phyloP scores from a whole-genome alignment of 2,329 filamentous ascomycete genomes.

The Zymoseptoria ardabiliae region DNA sequence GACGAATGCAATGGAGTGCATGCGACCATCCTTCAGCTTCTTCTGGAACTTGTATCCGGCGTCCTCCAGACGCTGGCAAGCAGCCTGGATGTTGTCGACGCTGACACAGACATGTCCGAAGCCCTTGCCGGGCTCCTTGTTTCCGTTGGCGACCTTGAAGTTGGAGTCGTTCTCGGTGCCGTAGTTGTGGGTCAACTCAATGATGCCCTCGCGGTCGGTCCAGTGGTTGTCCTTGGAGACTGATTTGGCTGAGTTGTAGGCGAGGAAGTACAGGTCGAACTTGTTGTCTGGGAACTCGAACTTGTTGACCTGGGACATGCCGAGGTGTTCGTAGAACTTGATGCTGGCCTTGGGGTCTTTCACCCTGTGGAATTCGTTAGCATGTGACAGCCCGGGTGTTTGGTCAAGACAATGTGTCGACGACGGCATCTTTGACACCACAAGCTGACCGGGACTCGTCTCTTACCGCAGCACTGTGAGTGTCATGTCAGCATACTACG shows the following conservation, averaged over 20 bases:
- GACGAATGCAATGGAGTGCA: constrained; percentile 82
- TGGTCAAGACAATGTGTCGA: neutral
- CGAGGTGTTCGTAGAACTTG: constrained; percentile 90
- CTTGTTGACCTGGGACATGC: constrained; percentile 76
- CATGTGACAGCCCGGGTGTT: constrained; percentile 32
- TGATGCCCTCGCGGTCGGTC: constrained; percentile 66
- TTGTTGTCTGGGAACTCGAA: constrained; percentile 77
- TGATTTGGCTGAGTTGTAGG: constrained; percentile 71
- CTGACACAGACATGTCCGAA: constrained; percentile 77
- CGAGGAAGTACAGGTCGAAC: constrained; percentile 91
- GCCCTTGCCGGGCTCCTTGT: constrained; percentile 77
- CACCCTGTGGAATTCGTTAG: constrained; percentile 62
- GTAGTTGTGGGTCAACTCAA: constrained; percentile 80
- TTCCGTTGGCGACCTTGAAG: constrained; percentile 80
- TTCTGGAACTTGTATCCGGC: constrained; percentile 93
- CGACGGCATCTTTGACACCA: neutral
- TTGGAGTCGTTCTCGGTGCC: constrained; percentile 79
- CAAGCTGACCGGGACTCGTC: neutral
- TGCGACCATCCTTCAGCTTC: constrained; percentile 80
- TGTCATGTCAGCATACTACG: neutral
- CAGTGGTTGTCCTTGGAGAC: constrained; percentile 67
- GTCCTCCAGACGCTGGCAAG: constrained; percentile 81
- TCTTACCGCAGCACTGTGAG: neutral
- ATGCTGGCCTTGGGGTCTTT: constrained; percentile 82
- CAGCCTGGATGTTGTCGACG: constrained; percentile 66